Base-by-base conservation (phyloP, 805 yeast genomes). In the Kazachstania taianensis region DNA sequence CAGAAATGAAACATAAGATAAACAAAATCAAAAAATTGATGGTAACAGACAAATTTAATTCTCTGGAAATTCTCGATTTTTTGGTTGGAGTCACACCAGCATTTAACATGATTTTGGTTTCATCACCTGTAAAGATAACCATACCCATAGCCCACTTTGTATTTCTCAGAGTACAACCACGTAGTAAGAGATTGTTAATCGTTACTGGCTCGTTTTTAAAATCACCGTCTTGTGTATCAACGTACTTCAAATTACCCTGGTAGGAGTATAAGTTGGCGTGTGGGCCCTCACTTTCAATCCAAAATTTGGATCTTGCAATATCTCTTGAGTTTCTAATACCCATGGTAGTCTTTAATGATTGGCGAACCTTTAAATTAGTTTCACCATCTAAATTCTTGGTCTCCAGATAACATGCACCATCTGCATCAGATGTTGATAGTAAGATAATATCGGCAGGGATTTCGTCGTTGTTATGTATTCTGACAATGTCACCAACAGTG, bases 211-310 rank as follows among this genome's bases (percentile, higher is more conserved):
- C 92, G 55, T 75, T 52, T 33, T 40, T 53, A 36, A 47, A 39
- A 33, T 49, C 55, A 22, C 47, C 48, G 35, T 53, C 49, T 28
- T 41, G 41, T 7, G 47, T 36, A 32, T 70, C 71, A 33, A 62
- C 49, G 63, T 69, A 73, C 44, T 69, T 72, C 42, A 79, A 49
- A 46, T 76, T 78, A 44, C 92, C 94, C 53, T 80, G 82, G 49
- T 81, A 82, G 28, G 77, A 69, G 55, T 82, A 82, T 44, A 82
- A 62, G 52, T 80, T 81, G 1, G 86, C 71, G 55, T 81, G 85
- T 12, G 94, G 94, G 6, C 86, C 89, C 60, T 82, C 92, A 62
- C 81, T 72, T 45, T 81, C 84, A n/a, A 81, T 60, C 72, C 79
- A 72, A 46, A 80, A 80, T 43, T 66, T 67, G 35, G 73, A 61